Conservation (phyloP, 169 alveolate species). For the Plasmodium yoelii region DNA sequence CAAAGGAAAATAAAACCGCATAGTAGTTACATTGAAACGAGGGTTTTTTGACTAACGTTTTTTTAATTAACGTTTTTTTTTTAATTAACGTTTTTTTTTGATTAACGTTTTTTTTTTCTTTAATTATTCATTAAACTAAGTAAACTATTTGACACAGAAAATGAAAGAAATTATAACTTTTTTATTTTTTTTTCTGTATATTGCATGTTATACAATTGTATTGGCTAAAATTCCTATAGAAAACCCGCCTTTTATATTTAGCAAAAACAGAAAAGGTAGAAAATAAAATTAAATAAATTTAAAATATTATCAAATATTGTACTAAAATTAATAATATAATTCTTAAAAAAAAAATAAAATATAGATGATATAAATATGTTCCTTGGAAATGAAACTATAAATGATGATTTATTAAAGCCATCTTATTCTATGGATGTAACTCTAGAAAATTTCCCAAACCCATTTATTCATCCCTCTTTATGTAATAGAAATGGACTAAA, state of each 20-base stretch:
- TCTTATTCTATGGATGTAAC: slow-evolving; percentile 70
- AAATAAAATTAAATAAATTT: not conserved
- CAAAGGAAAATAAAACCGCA: too few species aligned
- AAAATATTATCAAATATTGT: not conserved
- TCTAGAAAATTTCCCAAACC: slow-evolving; percentile 85
- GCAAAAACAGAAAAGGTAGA: slow-evolving; percentile 26
- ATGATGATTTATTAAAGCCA: slow-evolving; percentile 14
- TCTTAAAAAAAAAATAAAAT: not conserved
- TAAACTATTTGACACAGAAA: not conserved
- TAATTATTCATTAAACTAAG: not conserved
- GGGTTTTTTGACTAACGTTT: too few species aligned
- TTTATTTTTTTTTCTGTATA: slow-evolving; percentile 1
- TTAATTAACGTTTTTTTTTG: not conserved
- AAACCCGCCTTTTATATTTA: slow-evolving; percentile 59
- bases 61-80: slow-evolving; percentile 3
- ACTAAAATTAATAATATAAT: not conserved
- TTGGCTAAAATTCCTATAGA: slow-evolving; percentile 39
- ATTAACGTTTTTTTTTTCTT: not conserved
- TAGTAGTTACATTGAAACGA: too few species aligned
- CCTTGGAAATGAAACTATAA: slow-evolving; percentile 41
- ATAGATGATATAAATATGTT: slow-evolving; percentile 25
- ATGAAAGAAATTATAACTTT: slow-evolving; percentile 13
- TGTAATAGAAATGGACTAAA: slow-evolving; percentile 81
- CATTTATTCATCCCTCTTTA: slow-evolving; percentile 81
- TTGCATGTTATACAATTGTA: not conserved